Evolutionary conservation across 1,284 basidiomycete genomes (phyloP).

Genomic region (Leucoagaricus sp.): DNA sequence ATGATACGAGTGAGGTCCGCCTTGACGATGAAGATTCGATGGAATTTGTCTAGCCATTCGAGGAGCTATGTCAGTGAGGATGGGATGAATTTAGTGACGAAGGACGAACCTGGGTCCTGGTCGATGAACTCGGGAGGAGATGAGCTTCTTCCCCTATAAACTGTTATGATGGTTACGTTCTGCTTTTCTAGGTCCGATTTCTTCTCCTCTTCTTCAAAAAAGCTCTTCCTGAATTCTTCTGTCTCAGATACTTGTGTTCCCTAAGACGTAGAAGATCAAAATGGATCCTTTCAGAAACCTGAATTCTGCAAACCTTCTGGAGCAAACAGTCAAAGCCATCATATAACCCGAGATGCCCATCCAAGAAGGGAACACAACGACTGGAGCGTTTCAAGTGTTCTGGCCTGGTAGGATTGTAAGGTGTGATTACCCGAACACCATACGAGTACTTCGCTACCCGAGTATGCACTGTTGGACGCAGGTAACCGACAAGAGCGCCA

Average conservation of each 20-base stretch:
- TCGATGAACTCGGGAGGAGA: conserved; percentile 46
- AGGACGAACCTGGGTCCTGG: conserved; percentile 38
- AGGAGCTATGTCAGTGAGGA: not conserved
- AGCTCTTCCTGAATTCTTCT: conserved; percentile 26
- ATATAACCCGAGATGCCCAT: conserved; percentile 15
- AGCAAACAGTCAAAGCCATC: conserved; percentile 18
- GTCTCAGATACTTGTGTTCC: conserved; percentile 28
- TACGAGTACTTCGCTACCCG: conserved; percentile 47
- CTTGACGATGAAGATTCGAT: conserved; percentile 35
- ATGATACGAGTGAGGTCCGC: conserved; percentile 38
- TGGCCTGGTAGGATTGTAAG: conserved; percentile 28
- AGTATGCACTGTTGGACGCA: conserved; percentile 50
- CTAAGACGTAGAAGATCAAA: conserved; percentile 16
- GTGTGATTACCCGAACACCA: conserved; percentile 32
- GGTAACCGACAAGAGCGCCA: conserved; percentile 54
- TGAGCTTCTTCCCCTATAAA: conserved; percentile 43
- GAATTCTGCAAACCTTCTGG: not conserved
- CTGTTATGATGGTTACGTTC: conserved; percentile 20
- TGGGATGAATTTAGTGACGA: not conserved
- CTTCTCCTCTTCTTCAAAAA: conserved; percentile 9
- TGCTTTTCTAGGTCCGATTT: not conserved
- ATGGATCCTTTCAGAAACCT: not conserved
- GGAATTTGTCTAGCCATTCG: conserved; percentile 12
- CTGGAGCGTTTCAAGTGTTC: conserved; percentile 35
- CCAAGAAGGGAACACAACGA: not conserved